Percentiles rank a stretch among this genome's conserved stretches.
phyloP scores from a whole-genome alignment of 2,329 filamentous ascomycete species.

The Penicillium aurantiogriseum region DNA sequence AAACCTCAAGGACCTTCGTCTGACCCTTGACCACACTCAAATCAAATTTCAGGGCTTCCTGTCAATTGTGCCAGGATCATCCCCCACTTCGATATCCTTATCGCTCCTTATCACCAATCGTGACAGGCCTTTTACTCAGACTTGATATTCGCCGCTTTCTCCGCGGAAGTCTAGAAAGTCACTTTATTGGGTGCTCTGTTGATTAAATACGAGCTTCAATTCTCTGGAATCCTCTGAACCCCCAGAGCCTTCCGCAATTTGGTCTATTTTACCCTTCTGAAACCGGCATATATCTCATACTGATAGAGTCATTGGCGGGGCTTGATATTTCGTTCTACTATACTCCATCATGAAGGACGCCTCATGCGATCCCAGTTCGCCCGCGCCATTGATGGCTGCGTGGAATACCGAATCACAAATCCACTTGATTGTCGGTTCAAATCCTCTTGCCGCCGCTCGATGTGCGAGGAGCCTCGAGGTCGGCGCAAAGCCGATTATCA shows the following conservation, averaged over 20 bases:
- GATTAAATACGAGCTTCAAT: not conserved
- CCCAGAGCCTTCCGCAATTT: not conserved
- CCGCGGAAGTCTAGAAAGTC: slow-evolving; percentile 21
- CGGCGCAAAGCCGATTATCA: slow-evolving; percentile 75
- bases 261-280: not conserved
- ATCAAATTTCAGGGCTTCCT: not conserved
- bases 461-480: slow-evolving; percentile 77
- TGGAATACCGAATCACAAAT: slow-evolving; percentile 48
- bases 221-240: not conserved
- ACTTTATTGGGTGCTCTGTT: slow-evolving; percentile 1
- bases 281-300: not conserved
- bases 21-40: not conserved
- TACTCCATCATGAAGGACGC: slow-evolving; percentile 34
- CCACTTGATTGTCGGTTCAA: slow-evolving; percentile 83
- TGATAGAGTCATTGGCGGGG: slow-evolving; percentile 12
- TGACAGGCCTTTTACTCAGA: slow-evolving; percentile 23
- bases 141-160: slow-evolving; percentile 20
- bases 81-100: slow-evolving; percentile 14
- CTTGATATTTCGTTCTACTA: slow-evolving; percentile 14
- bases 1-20: not conserved
- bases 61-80: not conserved
- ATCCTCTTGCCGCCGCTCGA: slow-evolving; percentile 80
- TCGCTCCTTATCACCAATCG: slow-evolving; percentile 26
- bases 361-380: slow-evolving; percentile 20
- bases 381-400: slow-evolving; percentile 40